Base-by-base conservation (phyloP, 441 rosid genomes). In the Populus hybrid region DNA sequence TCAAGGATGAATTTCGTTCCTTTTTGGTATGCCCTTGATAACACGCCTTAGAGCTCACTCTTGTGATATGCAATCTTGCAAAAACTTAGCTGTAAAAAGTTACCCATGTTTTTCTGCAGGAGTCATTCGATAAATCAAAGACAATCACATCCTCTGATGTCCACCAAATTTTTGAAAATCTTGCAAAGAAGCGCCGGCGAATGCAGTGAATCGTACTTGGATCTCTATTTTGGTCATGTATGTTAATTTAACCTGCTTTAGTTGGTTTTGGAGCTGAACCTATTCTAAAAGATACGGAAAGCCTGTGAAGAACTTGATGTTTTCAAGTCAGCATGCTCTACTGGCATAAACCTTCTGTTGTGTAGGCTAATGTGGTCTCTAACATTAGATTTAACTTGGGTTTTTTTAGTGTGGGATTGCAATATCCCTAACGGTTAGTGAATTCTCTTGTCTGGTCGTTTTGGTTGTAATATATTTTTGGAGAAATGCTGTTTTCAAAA, bases 151-250 rank as follows among this genome's bases (percentile, higher is more conserved):
- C 95, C 74, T 92, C 80, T 64, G 98, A 94, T 84, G 87, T 96
- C 40, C 90, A 86, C 65, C 92, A 94, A 79, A 91, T 96, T 74
- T 95, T 96, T 32, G 88, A 95, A 79, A 94, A 94, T 83, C 97
- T 96, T 74, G 91, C 90, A 30, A 94, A 92, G 88, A 94, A 94
- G 86, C 93, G 97, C 36, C 82, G 78, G 67, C 95, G 89, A 14
- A 74, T 69, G 79, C 79, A 92, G 85, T 86, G 82, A 83, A 74
- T 73, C 74, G 68, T 28, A 68, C 14, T 36, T 46, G 65, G 53
- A 35, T 57, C 24, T 63, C 32, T 63, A 36, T 36, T 63, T 42
- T 74, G 42, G 53, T 65, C 26, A 7, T 65, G 9, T 57, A 72
- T 77, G 42, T 36, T 64, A 66, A 69, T 63, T 32, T 76, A 46